Base-by-base conservation (phyloP, 2,329 filamentous ascomycete genomes). In the Lecanicillium sp. region DNA sequence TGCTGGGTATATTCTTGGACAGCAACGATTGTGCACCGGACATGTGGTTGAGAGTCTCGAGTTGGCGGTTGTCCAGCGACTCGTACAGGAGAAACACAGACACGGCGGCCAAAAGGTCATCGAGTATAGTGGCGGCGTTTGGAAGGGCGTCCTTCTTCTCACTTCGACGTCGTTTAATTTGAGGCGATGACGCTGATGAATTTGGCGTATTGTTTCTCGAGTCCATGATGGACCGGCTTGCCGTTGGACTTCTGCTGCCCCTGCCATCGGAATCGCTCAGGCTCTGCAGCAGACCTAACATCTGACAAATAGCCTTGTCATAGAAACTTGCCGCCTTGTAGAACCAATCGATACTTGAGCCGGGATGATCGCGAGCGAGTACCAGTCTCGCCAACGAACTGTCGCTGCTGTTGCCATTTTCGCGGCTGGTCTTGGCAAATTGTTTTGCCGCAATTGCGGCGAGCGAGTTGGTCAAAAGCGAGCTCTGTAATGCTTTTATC, bases 311-410 rank as follows among this genome's bases (percentile, higher is more conserved):
- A 8, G 46, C 46, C 27, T 45, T 48, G 37, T 46, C 44, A 15
- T 48, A 46, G 28, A 48, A 48, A 19, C 46, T 48, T n/a, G 46
- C 46, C 9, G 46, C 44, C 27, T 46, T 44, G 29, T 46, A 47
- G 31, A 46, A 47, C 46, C 46, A 47, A 20, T 47, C 46, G 19
- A 42, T 32, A 41, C 19, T 41, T 28, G 29, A 43, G 37, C 7
- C 45, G 33, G 37, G 41, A 35, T 13, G 43, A 43, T 15, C 14
- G 35, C 35, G 18, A 20, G 29, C 17, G 31, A 31, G 17, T 17
- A 15, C 13, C 19, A 17, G 14, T 27, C 15, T 27, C 10, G 17
- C 13, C 13, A 17, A 7, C 8, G 19, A 28, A 20, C 34, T 13
- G 33, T 20, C 22, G 11, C 11, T 25, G 22, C 22, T 11, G 17